Evolutionary conservation across 192 early-diverging fungal genomes (phyloP), one percentile per base, ranked within the genome.

Genomic region (Allomyces macrogynus): DNA sequence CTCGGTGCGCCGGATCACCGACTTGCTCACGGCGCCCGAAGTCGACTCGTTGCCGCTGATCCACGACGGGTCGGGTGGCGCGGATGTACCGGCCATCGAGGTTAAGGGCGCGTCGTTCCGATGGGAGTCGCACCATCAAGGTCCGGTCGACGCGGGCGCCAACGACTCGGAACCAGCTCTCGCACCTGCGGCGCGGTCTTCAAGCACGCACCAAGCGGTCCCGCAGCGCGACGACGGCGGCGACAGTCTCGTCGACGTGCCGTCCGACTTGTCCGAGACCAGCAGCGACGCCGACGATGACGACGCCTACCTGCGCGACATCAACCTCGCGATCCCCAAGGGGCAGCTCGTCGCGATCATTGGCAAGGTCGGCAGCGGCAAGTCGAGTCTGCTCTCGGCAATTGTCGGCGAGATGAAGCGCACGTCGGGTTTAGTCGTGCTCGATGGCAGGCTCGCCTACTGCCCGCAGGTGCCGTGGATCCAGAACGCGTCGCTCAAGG

Each of bases 381-480:
- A 87, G 71, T 81, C 81, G 26, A 79, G 78, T 23, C 66, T 86
- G 23, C 63, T 84, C 54, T 66, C 72, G 60, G 83, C 84, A 9
- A 65, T 86, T n/a, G 63, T 80, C 24, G 77, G 83, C 43, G 73
- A 78, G 40, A 69, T 78, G 69, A 65, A 67, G 57, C 61, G 67
- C 42, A 26, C 57, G 0, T 23, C 62, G 7, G 78, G 78, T 26
- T 16, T 32, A 2, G 72, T 78, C 1, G 25, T 64, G 64, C 16
- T 63, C 40, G n/a, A 42, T 20, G 62, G 62, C n/a, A 26, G 61
- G 20, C 20, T 67, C n/a, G 62, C 83, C 0, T 84, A 80, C 67
- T 76, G 75, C 18, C 75, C 84, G 11, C 84, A 86, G 73, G 76
- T 77, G 61, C 75, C 84, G 18, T 86, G 84, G 84, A 82, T 86